Conservation (phyloP, 2,329 filamentous ascomycete genomes). For the Trichophyton equinum region DNA sequence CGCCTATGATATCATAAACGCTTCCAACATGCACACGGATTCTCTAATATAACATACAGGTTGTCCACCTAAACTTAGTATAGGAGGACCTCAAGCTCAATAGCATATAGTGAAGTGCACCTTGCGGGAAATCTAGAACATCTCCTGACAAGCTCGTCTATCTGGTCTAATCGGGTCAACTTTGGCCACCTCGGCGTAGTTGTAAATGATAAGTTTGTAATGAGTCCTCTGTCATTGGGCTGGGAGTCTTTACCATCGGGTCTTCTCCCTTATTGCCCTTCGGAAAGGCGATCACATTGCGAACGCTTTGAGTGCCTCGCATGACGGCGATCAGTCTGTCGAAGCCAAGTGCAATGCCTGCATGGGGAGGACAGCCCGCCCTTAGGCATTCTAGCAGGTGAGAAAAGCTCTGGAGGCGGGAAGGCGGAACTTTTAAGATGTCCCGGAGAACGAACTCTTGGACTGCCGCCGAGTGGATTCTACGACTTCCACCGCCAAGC, state of each 20-base stretch:
- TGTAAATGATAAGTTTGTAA: constrained; percentile 48
- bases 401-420: constrained; percentile 64
- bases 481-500: constrained; percentile 79
- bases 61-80: no score
- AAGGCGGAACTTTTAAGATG: constrained; percentile 63
- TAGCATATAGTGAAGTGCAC: no score
- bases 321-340: constrained; percentile 75
- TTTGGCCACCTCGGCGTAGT: constrained; percentile 14
- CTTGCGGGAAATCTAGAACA: no score
- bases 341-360: constrained; percentile 84
- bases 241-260: constrained; percentile 65
- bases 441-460: constrained; percentile 78
- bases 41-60: not conserved
- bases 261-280: constrained; percentile 89
- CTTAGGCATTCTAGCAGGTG: constrained; percentile 73
- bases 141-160: not conserved
- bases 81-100: no score
- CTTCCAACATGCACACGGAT: not conserved
- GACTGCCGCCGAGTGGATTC: constrained; percentile 73
- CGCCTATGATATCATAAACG: no score
- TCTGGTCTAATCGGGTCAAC: not conserved
- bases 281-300: constrained; percentile 93
- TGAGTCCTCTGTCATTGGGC: constrained; percentile 49
- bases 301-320: constrained; percentile 60
- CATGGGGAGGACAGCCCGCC: constrained; percentile 85